Base-by-base conservation (phyloP, 2,329 filamentous ascomycete species). In the Raffaelea deltoideospora region DNA sequence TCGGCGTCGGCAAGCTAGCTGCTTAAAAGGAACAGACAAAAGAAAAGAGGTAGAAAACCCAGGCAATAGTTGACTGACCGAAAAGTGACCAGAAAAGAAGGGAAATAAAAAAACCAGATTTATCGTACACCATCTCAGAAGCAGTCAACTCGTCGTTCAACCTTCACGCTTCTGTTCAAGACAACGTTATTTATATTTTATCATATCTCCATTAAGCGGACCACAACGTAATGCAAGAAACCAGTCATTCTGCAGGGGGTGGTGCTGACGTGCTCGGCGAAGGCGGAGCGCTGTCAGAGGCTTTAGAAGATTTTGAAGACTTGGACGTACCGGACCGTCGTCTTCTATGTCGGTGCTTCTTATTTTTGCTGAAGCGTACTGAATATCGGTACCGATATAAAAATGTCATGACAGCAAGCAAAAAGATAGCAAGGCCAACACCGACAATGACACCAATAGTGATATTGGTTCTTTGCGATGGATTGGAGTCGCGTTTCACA, bases 401-500 rank as follows among this genome's bases (percentile, higher is more conserved):
- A 18, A 44, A 42, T 13, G 22, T 27, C 19, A 27, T n/a, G n/a
- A 28, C 24, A 10, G 18, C 37, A 15, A 32, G 10, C 13, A 41
- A 11, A n/a, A 45, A 45, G 10, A 40, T 15, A 6, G 29, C 35
- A 6, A 39, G 9, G 8, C 38, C 28, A 1, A 45, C 35, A 2
- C 35, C 35, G 3, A 45, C 42, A 24, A 45, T 20, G 33, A 45
- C 37, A 9, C 33, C 40, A 18, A 45, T 42, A 8, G 42, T 45
- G 29, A 43, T 31, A 21, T 45, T 45, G 29, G 37, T 41, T 22
- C 21, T 35, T 28, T 21, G 23, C 6, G 31, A 26, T 15, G 10
- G 15, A 27, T n/a, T n/a, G n/a, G n/a, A n/a, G n/a, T 26, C 23
- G 13, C 23, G 23, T 26, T 26, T 26, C 8, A 13, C 23, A 26